Evolutionary conservation across 2,329 filamentous ascomycete species (phyloP), one percentile per base, ranked within the genome.

Genomic region (Basipetospora chlamydospora): DNA sequence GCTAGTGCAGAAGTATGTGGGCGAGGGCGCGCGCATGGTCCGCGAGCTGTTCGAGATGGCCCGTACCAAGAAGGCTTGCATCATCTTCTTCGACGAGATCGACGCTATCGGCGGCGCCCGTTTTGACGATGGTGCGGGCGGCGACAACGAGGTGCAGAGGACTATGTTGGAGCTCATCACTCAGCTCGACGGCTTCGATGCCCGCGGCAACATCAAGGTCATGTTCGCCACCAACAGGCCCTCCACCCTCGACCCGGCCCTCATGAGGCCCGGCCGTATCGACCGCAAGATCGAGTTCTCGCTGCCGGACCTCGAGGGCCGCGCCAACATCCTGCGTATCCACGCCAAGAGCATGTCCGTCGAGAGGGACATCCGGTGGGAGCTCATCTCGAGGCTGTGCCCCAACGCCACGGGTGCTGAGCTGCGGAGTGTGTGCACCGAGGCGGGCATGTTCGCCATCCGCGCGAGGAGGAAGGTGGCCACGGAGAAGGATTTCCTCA

Each of bases 321-420:
- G 90, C 46, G 90, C 90, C 53, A 96, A 95, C 63, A 96, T 98
- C 53, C 73, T 98, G 30, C 82, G 90, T 35, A 98, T 98, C 51
- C 90, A 96, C 65, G 90, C 90, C 50, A 98, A 96, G 80, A 93
- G 84, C 56, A 98, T 98, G 90, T 95, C 86, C 13, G 90, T 98
- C 26, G 90, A 98, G 72, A 77, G 90, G 37, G 90, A 98, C 54
- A 98, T 98, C 52, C 77, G 90, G 61, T 98, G 90, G 90, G 90
- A 98, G 66, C 73, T 98, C 46, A 96, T 98, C 54, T 95, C 87
- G 15, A 80, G 90, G 49, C 70, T 98, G 44, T 98, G 90, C 64
- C 90, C 90, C 46, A 98, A 98, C 63, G 82, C 87, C 37, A 98
- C 90, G 1, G 90, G 90, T 64, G 90, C 90, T 35, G 90, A 98